Conservation (phyloP, 306 rosid species). For the Inga leiocalycina region DNA sequence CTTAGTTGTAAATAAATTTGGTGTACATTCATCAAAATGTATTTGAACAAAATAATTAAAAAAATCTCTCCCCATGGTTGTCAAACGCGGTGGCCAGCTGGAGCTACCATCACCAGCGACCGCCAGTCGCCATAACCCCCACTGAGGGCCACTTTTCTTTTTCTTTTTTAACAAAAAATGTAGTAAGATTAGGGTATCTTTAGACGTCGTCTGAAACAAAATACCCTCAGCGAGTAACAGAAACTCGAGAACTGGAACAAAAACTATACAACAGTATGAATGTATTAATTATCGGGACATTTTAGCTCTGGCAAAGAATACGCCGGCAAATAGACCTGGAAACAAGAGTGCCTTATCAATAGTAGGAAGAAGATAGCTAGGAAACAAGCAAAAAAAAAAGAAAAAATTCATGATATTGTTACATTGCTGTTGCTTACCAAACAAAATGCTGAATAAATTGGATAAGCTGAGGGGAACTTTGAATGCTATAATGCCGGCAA, state of each 20-base stretch:
- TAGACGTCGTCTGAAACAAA: background rate
- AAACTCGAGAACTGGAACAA: constrained; percentile 21
- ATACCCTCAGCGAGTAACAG: background rate
- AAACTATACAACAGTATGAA: constrained; percentile 22
- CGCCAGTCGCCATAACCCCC: background rate
- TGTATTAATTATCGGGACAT: constrained; percentile 46
- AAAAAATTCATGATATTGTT: background rate
- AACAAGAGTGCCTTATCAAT: constrained; percentile 13
- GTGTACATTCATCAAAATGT: background rate
- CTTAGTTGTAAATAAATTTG: too few relatives aligned
- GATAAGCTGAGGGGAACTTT: constrained; percentile 70
- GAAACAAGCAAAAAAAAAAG: background rate
- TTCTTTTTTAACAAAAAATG: too few relatives aligned
- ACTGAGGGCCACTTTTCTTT: background rate
- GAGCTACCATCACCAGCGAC: background rate
- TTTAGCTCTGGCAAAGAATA: constrained; percentile 83
- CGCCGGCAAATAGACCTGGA: constrained; percentile 89
- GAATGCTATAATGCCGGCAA: constrained; percentile 78
- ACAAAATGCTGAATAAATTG: constrained; percentile 76
- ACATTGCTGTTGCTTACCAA: constrained; percentile 56
- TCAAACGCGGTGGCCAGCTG: background rate
- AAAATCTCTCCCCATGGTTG: background rate
- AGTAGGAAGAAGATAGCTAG: constrained; percentile 11
- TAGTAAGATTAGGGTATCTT: background rate
- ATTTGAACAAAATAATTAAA: too few relatives aligned